A percentile compares a stretch with the other conserved stretches of the same genome.
Evolutionary conservation across 1,284 basidiomycete genomes (phyloP).

Genomic region (Mrakiaceae sp.): DNA sequence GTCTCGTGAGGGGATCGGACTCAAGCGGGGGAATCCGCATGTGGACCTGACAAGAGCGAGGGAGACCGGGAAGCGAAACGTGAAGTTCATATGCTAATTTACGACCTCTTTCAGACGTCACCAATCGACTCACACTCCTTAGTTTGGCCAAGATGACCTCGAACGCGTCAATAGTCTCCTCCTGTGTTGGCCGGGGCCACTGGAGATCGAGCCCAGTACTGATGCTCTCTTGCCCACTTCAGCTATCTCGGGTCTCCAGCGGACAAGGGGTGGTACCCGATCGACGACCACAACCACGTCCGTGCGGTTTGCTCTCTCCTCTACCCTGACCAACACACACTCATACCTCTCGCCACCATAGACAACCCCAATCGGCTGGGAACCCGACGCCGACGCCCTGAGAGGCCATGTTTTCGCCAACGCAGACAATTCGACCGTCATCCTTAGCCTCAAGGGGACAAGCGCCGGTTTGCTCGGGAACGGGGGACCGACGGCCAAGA

Average conservation of each 20-base stretch:
- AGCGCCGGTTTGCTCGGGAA: conserved; percentile 66
- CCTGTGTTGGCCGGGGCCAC: neutral
- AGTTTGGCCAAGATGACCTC: conserved; percentile 87
- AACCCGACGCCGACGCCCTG: conserved; percentile 71
- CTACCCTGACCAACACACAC: neutral
- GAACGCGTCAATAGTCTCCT: conserved; percentile 60
- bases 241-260: conserved; percentile 22
- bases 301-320: conserved; percentile 27
- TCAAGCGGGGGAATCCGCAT: too few species aligned
- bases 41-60: too few species aligned
- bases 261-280: conserved; percentile 64
- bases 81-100: too few species aligned
- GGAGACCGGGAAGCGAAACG: too few species aligned
- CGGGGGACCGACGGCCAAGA: conserved; percentile 73
- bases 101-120: conserved; percentile 42
- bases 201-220: neutral
- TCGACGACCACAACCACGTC: conserved; percentile 56
- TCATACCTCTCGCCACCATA: conserved; percentile 26
- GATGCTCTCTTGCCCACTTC: neutral
- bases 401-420: conserved; percentile 84
- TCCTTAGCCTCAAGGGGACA: conserved; percentile 90
- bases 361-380: conserved; percentile 87
- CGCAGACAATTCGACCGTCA: conserved; percentile 70
- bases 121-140: conserved; percentile 62
- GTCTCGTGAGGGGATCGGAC: too few species aligned